Base-by-base conservation (phyloP, 1,139 yeast genomes). In the Saccharomyces hybrid region DNA sequence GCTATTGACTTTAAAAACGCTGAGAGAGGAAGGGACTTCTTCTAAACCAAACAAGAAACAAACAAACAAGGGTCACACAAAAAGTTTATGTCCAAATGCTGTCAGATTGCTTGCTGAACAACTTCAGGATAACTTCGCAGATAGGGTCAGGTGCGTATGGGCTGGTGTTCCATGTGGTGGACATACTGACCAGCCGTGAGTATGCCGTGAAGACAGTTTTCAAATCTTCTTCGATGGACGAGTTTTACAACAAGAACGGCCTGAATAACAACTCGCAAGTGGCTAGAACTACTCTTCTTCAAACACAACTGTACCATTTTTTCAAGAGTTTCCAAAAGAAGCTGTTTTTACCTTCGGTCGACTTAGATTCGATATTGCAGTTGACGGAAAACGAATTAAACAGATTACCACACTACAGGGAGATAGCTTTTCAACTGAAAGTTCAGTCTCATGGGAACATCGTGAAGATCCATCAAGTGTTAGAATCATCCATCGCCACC, bases 111-210 rank as follows among this genome's bases (percentile, higher is more conserved):
- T 61, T 60, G 53, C 62, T 68, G 19, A 68, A 68, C 52, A 66
- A 68, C 48, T 67, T 59, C 52, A 60, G 58, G 49, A 58, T 68
- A 19, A 55, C 61, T 3, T 47, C 57, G 8, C 63, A 58, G 46
- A 77, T 88, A n/a, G 97, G 97, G 14, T 81, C 95, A 0, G 97
- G 97, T 44, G 90, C 96, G 25, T 89, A 86, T 66, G 97, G 97
- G 2, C 76, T 87, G 31, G 95, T 90, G 13, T 89, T 86, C 71
- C 76, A 81, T 16, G 91, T 89, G 6, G 73, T 77, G 60, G 86
- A 88, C 66, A 60, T 77, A 14, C 63, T 62, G 50, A 78, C 84
- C 0, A 77, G 79, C 31, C 68, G 75, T 52, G 70, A 75, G 29
- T 83, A 76, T 63, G 97, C 97, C 2, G 82, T 91, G 58, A 90